Evolutionary conservation across 352 stramenopile species (phyloP), one percentile per base, ranked within the genome.

Genomic region (Phytophthora vignae): DNA sequence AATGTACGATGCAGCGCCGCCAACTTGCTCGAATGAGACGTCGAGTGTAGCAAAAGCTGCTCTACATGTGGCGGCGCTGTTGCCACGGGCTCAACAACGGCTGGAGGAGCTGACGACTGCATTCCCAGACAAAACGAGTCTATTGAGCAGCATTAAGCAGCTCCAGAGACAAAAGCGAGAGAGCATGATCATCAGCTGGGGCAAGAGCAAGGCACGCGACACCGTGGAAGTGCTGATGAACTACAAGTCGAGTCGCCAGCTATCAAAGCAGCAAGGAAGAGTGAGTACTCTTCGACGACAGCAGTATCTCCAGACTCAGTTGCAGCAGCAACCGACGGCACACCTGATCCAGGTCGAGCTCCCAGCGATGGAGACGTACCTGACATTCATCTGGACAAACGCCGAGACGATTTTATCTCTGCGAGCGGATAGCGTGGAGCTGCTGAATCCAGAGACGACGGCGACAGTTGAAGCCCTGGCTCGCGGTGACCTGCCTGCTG

Each of bases 301-400:
- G 8, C 55, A 79, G 29, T 69, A 71, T 46, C 46, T 64, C 0
- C 44, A 54, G 40, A 65, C 67, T 2, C 68, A 72, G 15, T 58
- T 76, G 22, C 84, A 79, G 68, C 58, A 70, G 3, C 71, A 77
- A 22, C 46, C 79, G 15, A 52, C 73, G 3, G 55, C 70, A 3
- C 79, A 91, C 42, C 62, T 91, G 27, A 62, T 76, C 22, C 60
- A 80, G 21, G 64, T 83, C 5, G 82, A 91, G 31, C 58, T 91
- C 5, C 80, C 80, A n/a, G 78, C 76, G 1, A 84, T 91, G 67
- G 80, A 85, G 25, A 40, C 46, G 2, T 88, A 89, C 50, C 52
- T 88, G 17, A 77, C 60, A 12, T 76, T 78, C 11, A 59, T 88
- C 15, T 88, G 84, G 79, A 71, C 56, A 14, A 67, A 73, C 1